phyloP scores from a whole-genome alignment of 371 early-diverging fungal species.

The Mortierella sp. region DNA sequence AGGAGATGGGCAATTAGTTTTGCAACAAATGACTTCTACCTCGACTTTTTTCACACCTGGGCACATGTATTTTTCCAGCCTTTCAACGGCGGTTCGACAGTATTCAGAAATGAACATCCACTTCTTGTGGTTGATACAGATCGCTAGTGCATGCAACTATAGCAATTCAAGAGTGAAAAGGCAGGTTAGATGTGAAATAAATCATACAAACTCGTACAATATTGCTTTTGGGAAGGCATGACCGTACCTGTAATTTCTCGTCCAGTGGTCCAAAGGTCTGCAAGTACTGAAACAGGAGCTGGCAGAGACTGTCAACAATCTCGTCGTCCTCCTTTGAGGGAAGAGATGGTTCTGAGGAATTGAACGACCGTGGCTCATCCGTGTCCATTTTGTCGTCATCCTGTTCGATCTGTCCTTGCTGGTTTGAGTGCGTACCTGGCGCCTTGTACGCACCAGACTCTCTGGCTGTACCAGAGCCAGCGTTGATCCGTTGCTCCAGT shows the following conservation, averaged over 20 bases:
- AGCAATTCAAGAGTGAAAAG: background rate
- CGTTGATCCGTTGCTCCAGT: background rate
- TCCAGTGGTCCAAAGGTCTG: background rate
- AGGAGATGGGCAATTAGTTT: no score
- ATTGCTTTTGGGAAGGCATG: background rate
- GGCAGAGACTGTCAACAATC: background rate
- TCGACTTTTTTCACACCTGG: constrained; percentile 23
- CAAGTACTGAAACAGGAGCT: background rate
- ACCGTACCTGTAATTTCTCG: background rate
- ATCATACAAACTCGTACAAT: no score
- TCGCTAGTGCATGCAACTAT: constrained; percentile 41
- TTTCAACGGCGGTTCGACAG: constrained; percentile 33
- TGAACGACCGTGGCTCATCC: background rate
- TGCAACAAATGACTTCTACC: background rate
- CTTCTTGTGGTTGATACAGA: constrained; percentile 40
- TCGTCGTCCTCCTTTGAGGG: background rate
- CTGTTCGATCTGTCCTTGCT: background rate
- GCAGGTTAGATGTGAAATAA: background rate
- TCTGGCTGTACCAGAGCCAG: background rate
- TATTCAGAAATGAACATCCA: constrained; percentile 46
- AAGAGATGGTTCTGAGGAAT: background rate
- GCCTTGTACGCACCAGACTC: background rate
- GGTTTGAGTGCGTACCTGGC: background rate
- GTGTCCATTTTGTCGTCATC: background rate
- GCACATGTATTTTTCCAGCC: constrained; percentile 22